Conservation (phyloP, 345 rosid genomes). For the Populus deltoides region DNA sequence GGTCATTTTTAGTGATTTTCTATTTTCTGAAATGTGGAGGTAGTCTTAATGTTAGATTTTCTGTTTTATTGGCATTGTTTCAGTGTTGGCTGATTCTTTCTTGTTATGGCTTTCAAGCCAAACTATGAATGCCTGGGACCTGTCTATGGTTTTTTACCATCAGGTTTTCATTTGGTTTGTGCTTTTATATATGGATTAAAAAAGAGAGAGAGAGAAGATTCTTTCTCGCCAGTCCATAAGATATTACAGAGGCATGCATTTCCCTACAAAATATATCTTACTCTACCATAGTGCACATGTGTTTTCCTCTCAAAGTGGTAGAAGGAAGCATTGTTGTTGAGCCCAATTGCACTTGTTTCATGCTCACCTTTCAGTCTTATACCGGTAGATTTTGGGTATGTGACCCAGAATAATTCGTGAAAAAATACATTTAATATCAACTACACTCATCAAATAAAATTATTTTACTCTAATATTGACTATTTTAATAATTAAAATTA, state of each 20-base stretch:
- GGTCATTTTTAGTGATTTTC: too few relatives aligned
- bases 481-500: too few relatives aligned
- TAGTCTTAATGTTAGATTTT: not conserved
- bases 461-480: too few relatives aligned
- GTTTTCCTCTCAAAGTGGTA: too few relatives aligned
- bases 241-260: too few relatives aligned
- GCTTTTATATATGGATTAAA: not conserved
- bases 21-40: too few relatives aligned
- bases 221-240: not conserved
- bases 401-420: too few relatives aligned
- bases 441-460: too few relatives aligned
- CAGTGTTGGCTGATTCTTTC: not conserved
- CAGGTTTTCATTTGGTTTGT: not conserved
- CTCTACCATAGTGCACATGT: not conserved
- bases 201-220: not conserved
- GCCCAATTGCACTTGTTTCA: not conserved
- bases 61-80: not conserved
- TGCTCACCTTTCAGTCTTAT: too few relatives aligned
- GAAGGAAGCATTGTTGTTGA: not conserved
- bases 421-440: too few relatives aligned
- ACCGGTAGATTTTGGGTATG: too few relatives aligned
- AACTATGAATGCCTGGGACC: not conserved
- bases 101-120: constrained; percentile 2
- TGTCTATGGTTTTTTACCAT: not conserved
- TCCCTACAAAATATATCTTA: not conserved